These are phyloP conservation scores for Eimeria tenella DNA, from an alignment of 169 alveolate species.

Conservation along the genomic window DNA sequence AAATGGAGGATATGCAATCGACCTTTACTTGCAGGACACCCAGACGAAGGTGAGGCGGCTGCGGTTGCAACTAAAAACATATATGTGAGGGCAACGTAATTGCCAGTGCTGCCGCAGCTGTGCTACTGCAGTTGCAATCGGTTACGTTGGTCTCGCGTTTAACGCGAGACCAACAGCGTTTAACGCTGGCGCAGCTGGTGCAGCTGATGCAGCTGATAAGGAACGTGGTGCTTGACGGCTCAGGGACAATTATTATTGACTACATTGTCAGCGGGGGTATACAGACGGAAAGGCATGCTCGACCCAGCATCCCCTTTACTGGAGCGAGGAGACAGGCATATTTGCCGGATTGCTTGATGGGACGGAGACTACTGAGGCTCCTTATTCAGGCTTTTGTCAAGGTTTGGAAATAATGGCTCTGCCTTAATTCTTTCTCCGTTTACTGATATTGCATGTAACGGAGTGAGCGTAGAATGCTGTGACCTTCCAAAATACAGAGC, in stretches of 20 bases:
- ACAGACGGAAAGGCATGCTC: constrained; percentile 75
- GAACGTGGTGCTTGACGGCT: constrained; percentile 8
- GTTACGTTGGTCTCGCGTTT: neutral
- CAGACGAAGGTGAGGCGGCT: constrained; percentile 8
- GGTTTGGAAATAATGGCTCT: neutral
- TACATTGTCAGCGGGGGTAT: constrained; percentile 65
- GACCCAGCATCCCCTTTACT: constrained; percentile 71
- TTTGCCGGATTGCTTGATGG: constrained; percentile 91
- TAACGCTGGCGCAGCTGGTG: neutral
- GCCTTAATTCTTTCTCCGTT: neutral
- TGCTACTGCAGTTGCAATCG: neutral
- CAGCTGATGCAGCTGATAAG: neutral
- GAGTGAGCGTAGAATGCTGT: no score
- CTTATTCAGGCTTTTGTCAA: constrained; percentile 89
- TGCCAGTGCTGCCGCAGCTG: constrained; percentile 7
- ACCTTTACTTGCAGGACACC: constrained; percentile 20
- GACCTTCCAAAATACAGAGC: no score
- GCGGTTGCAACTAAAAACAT: neutral
- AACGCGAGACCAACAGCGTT: neutral
- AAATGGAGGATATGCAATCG: constrained; percentile 40
- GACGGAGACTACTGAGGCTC: constrained; percentile 86
- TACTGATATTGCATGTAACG: neutral
- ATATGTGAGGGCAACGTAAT: neutral
- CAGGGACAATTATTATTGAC: constrained; percentile 71
- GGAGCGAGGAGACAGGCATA: constrained; percentile 92